A percentile compares a stretch with the other conserved stretches of the same genome.
Evolutionary conservation across 1,284 basidiomycete genomes (phyloP).

Genomic region (Marasmius oreades): DNA sequence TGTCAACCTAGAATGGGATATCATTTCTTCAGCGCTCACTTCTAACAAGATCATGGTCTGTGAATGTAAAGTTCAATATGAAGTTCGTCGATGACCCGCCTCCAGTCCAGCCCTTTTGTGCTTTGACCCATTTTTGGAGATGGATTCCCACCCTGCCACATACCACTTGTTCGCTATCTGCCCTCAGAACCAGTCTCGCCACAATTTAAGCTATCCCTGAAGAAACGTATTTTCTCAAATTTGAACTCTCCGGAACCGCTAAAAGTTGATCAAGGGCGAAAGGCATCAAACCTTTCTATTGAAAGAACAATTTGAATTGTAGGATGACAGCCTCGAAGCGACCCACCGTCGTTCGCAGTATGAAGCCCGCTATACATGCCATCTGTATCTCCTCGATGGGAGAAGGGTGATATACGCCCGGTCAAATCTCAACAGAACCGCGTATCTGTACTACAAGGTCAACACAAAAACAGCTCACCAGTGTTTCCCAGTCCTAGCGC

Average conservation of each 20-base stretch:
- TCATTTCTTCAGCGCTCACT: conserved; percentile 23
- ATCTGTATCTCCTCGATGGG: conserved; percentile 29
- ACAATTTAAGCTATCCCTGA: too few relatives aligned
- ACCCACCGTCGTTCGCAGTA: conserved; percentile 46
- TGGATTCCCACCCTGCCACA: too few relatives aligned
- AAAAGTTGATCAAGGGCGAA: too few relatives aligned
- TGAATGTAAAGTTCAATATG: too few relatives aligned
- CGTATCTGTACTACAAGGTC: conserved; percentile 36
- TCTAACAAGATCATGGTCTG: conserved; percentile 42
- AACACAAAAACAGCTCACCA: conserved; percentile 17
- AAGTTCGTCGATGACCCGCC: neutral
- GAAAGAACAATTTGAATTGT: neutral
- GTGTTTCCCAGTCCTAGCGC: conserved; percentile 37
- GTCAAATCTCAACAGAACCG: conserved; percentile 48
- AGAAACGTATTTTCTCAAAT: neutral
- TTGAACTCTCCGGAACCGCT: neutral
- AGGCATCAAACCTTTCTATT: neutral
- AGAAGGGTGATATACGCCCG: conserved; percentile 49
- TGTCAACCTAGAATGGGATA: neutral
- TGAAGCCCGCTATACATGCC: conserved; percentile 40
- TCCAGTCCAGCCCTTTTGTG: neutral
- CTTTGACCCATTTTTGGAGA: neutral
- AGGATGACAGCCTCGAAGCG: conserved; percentile 2
- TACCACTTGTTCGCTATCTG: too few relatives aligned
- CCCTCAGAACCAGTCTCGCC: too few relatives aligned